These are phyloP conservation scores for Microascus cirrosus DNA, from an alignment of 2,329 filamentous ascomycete species.

Conservation along the genomic window DNA sequence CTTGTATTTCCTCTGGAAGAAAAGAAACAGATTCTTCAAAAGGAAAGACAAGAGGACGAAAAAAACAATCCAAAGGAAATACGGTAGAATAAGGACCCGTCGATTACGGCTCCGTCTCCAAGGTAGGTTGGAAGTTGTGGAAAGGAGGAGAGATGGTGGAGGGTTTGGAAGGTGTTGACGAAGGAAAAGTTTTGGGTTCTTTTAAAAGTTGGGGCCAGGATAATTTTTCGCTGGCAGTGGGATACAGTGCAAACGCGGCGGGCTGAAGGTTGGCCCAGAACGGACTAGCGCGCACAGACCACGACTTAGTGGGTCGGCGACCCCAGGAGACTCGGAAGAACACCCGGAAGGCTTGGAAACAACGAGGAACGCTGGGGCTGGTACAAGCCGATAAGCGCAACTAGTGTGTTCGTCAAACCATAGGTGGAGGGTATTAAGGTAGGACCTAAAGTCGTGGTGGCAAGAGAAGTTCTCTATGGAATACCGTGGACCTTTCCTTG, in stretches of 20 bases:
- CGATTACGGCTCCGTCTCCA: not conserved
- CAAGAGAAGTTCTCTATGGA: not conserved
- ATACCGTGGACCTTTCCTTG: not conserved
- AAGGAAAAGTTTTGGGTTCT: not conserved
- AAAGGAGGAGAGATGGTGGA: slow-evolving; percentile 19
- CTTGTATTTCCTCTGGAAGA: slow-evolving; percentile 19
- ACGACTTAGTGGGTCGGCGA: not conserved
- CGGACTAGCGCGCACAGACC: slow-evolving; percentile 1
- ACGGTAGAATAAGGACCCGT: not conserved
- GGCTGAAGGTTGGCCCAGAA: not conserved
- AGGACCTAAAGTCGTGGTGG: not conserved
- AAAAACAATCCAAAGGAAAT: slow-evolving; percentile 10
- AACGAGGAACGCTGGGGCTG: not conserved
- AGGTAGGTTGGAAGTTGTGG: slow-evolving; percentile 6
- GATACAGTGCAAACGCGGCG: slow-evolving; percentile 2
- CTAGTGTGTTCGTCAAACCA: not conserved
- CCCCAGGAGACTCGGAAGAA: not conserved
- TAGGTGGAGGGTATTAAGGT: not conserved
- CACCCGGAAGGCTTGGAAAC: not conserved
- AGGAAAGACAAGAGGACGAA: slow-evolving; percentile 29
- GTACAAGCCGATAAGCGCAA: not conserved
- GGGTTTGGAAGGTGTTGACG: slow-evolving; percentile 8
- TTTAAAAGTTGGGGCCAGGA: not conserved
- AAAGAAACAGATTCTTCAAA: slow-evolving; percentile 32
- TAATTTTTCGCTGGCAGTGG: slow-evolving; percentile 4